Base-by-base conservation (phyloP, 306 rosid genomes). In the Ceratonia siliqua region DNA sequence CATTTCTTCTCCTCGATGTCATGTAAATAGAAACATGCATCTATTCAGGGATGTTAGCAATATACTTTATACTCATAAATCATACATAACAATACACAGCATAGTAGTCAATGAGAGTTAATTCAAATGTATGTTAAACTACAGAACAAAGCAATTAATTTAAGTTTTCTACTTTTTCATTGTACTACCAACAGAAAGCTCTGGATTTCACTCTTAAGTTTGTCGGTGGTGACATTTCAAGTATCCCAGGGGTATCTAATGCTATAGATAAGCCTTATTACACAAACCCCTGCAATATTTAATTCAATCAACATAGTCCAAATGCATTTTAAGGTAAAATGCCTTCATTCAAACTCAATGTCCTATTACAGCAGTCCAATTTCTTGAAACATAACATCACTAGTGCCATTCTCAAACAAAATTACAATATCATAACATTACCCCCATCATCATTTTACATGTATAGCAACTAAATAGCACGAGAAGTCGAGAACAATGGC, bases 181-280 rank as follows among this genome's bases (percentile, higher is more conserved):
- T 77, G 46, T 70, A 76, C 50, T 71, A 41, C 25, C 67, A 72
- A 67, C 93, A 94, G 98, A 94, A 81, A 94, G 86, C 87, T 72
- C 86, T 94, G 72, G 98, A 91, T 82, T 94, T 91, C 84, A 92
- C 90, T 54, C 94, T 94, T 33, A 94, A 90, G 72, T 73, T 94
- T 56, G 45, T 89, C 50, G 98, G 98, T 38, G 91, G 97, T 53
- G 96, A 94, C 25, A 38, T 94, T 80, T 87, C 96, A 76, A 17
- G 93, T 28, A 57, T 94, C 68, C 98, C 98, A 14, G 98, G 97
- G 48, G 54, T 94, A 77, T 87, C 92, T 48, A 89, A 80, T 72
- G 97, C 95, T 59, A 81, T 94, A 76, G 97, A 94, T n/a, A n/a
- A n/a, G n/a, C n/a, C n/a, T n/a, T n/a, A n/a, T n/a, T n/a, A n/a